Conservation (phyloP, 176 grass and related monocot species). For the Carex scoparia region DNA sequence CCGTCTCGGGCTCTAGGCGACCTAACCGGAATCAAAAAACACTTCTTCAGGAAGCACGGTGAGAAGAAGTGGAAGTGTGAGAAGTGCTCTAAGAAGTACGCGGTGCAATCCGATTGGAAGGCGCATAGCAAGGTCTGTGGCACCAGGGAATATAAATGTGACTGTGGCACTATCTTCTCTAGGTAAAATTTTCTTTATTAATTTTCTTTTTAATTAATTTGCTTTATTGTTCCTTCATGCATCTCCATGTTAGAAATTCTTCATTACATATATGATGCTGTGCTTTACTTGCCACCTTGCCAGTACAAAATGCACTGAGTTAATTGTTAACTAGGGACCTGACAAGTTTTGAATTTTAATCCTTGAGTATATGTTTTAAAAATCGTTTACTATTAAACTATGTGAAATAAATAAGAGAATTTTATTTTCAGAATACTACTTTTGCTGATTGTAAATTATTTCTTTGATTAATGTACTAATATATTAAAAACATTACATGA, state of each 20-base stretch:
- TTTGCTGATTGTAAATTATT: not conserved
- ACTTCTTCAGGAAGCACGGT: slow-evolving; percentile 98
- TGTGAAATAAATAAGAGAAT: not conserved
- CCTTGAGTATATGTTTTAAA: not conserved
- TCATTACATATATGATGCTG: not conserved
- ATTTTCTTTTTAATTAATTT: not conserved
- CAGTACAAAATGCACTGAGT: not conserved
- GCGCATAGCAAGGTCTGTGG: slow-evolving; percentile 98
- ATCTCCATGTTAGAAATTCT: not conserved
- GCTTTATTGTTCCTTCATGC: not conserved
- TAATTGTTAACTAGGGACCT: not conserved
- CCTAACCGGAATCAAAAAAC: slow-evolving; percentile 94
- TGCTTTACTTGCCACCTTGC: not conserved
- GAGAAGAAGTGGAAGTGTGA: slow-evolving; percentile 99
- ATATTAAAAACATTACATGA: not conserved
- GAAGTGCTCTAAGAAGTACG: slow-evolving; percentile 96
- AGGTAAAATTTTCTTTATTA: slow-evolving; percentile 32
- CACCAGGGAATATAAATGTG: slow-evolving; percentile 92
- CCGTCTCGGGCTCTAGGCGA: slow-evolving; percentile 75
- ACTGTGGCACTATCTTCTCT: slow-evolving; percentile 91
- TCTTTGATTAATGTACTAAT: not conserved
- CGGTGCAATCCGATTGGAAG: slow-evolving; percentile 98
- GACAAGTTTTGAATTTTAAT: not conserved
- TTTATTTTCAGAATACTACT: not conserved
- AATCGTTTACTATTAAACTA: not conserved